Evolutionary conservation across 768 basidiomycete genomes (phyloP).

Genomic region (Psilocybe tampanensis): DNA sequence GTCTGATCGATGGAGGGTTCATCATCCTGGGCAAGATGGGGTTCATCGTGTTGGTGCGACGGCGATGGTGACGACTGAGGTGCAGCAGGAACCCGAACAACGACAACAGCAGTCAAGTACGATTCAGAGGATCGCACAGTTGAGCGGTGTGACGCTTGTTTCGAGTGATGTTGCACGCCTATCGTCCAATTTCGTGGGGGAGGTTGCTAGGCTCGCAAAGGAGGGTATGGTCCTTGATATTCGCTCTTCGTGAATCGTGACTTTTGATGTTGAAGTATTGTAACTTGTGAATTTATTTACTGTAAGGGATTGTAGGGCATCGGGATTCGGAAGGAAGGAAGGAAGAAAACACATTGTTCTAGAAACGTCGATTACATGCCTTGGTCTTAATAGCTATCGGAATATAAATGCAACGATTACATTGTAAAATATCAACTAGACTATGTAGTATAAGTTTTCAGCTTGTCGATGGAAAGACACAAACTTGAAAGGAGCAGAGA

Average conservation of each 20-base stretch:
- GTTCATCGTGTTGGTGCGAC: no score
- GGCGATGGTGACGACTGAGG: no score
- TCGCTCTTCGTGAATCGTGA: neutral
- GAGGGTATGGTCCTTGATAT: conserved; percentile 2
- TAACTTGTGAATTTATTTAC: no score
- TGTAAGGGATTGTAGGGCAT: no score
- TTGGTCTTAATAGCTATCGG: neutral
- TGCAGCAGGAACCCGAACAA: neutral
- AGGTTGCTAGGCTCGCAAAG: neutral
- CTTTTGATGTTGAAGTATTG: no score
- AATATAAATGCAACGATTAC: neutral
- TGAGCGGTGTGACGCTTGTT: neutral
- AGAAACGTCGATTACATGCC: neutral
- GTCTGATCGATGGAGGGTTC: conserved; percentile 1
- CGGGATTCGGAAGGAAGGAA: no score
- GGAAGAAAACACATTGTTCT: no score
- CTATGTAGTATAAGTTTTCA: neutral
- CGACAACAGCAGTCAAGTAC: no score
- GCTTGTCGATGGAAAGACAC: neutral
- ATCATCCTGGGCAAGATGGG: no score
- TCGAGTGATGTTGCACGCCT: neutral
- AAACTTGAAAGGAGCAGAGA: no score
- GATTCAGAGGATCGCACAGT: neutral
- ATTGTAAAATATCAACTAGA: neutral
- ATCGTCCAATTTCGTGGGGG: neutral